Base-by-base conservation (phyloP, 352 stramenopile species). In the Pelagophyceae sp. region DNA sequence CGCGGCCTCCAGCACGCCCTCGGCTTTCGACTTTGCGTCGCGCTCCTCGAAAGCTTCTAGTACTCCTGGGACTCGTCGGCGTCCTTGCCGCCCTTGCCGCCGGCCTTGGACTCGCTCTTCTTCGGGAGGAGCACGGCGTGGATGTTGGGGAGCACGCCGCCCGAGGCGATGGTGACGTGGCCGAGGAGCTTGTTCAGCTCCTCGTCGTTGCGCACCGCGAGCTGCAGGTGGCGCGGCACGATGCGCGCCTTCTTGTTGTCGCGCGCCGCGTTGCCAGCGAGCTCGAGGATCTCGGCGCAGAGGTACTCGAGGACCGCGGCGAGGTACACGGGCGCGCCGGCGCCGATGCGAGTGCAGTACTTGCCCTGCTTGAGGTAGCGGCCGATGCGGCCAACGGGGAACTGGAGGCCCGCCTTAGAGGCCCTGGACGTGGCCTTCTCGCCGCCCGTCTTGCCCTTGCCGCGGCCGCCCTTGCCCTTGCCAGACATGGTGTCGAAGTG, bases 231-330 rank as follows among this genome's bases (percentile, higher is more conserved):
- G 76, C 93, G 91, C 33, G 94, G 94, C 65, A 97, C 92, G 82
- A 98, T 97, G 83, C 93, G 89, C 75, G 85, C 90, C 90, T 98
- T 98, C 89, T 98, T 98, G 89, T 96, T 94, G 82, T 97, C 89
- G 78, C 91, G 86, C 38, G 91, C 93, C 80, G 92, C 92, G 81
- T 97, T 95, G 33, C 92, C 93, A 27, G 93, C 93, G 37, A 96
- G 83, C 79, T 96, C 91, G 60, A 95, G 84, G 79, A 97, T 94
- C 81, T 96, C 90, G 45, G 89, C 90, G 72, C 85, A 92, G 35
- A 94, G 83, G 82, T 95, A 96, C 82, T 95, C 90, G 25, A 94
- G 81, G 15, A 98, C 90, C 81, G 86, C 84, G 63, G 93, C 93
- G 81, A 98, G 91, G 88, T 98, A 98, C 38, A 98, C 92, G 15